A percentile compares a stretch with the other conserved stretches of the same genome.
Conservation (phyloP, 2,329 filamentous ascomycete genomes). For the Colletotrichum graminicola region DNA sequence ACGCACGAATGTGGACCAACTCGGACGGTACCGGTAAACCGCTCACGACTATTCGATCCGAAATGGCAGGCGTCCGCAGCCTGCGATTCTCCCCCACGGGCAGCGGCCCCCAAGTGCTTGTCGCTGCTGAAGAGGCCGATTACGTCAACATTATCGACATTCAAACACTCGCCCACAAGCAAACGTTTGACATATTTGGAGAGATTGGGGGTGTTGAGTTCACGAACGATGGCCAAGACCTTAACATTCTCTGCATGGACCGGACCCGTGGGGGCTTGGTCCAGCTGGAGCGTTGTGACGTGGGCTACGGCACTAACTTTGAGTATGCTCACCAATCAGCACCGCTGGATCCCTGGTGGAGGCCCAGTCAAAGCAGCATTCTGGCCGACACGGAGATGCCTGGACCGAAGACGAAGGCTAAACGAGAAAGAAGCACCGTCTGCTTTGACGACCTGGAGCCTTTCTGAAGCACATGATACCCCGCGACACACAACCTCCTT, state of each 20-base stretch:
- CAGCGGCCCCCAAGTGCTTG: conserved; percentile 73
- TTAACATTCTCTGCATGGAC: conserved; percentile 79
- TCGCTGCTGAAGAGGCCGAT: conserved; percentile 83
- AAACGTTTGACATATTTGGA: conserved; percentile 80
- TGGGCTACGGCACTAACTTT: conserved; percentile 43
- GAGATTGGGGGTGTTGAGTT: conserved; percentile 79
- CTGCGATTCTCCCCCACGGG: conserved; percentile 80
- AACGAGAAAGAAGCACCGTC: conserved; percentile 13
- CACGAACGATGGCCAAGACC: conserved; percentile 73
- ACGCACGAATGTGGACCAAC: conserved; percentile 76
- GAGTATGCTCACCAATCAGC: conserved; percentile 8
- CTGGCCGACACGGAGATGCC: neutral
- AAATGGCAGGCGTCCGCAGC: conserved; percentile 77
- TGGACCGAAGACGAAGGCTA: neutral
- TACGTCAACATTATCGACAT: conserved; percentile 79
- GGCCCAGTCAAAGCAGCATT: conserved; percentile 1
- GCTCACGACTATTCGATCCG: conserved; percentile 68
- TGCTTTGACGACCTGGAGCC: conserved; percentile 44
- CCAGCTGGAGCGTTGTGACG: conserved; percentile 67
- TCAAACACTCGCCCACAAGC: conserved; percentile 72
- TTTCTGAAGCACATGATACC: conserved; percentile 43
- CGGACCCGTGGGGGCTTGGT: conserved; percentile 74
- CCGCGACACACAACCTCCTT: conserved; percentile 14
- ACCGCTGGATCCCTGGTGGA: conserved; percentile 26
- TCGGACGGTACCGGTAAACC: conserved; percentile 62